phyloP scores from a whole-genome alignment of 1,284 basidiomycete genomes.

The Flammula alnicola region DNA sequence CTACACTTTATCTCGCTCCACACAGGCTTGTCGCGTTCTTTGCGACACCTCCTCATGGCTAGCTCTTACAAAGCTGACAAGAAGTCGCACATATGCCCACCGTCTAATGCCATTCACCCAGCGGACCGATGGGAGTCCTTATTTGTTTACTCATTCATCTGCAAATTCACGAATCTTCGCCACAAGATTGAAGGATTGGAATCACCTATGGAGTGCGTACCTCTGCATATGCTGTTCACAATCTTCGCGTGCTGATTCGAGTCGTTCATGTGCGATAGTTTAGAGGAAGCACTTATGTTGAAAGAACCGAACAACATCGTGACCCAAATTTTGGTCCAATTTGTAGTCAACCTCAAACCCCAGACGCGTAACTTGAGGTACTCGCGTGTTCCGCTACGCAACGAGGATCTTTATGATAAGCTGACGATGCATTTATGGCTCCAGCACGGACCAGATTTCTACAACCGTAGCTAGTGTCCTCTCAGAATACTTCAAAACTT shows the following conservation, averaged over 20 bases:
- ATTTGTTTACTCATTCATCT: constrained; percentile 82
- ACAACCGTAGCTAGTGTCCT: constrained; percentile 68
- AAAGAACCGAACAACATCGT: constrained; percentile 72
- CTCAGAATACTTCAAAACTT: constrained; percentile 69
- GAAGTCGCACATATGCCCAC: constrained; percentile 75
- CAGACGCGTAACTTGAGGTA: constrained; percentile 86
- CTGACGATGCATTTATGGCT: constrained; percentile 39
- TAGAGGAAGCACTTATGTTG: constrained; percentile 76
- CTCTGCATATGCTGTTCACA: constrained; percentile 20
- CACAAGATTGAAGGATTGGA: constrained; percentile 77
- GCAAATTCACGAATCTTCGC: constrained; percentile 75
- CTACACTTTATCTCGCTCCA: constrained; percentile 25
- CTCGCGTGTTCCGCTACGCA: constrained; percentile 40
- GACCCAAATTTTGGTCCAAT: constrained; percentile 69
- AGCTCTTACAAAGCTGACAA: constrained; percentile 41
- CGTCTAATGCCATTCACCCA: constrained; percentile 73
- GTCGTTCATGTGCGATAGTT: constrained; percentile 46
- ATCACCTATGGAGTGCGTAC: constrained; percentile 77
- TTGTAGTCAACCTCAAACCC: constrained; percentile 78
- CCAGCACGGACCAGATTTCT: constrained; percentile 77
- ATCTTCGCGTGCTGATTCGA: constrained; percentile 16
- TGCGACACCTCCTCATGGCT: constrained; percentile 36
- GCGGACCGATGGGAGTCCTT: constrained; percentile 83
- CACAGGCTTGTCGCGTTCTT: constrained; percentile 34
- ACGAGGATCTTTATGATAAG: constrained; percentile 32